Evolutionary conservation across 441 rosid genomes (phyloP).

Genomic region (Capsella rubella): DNA sequence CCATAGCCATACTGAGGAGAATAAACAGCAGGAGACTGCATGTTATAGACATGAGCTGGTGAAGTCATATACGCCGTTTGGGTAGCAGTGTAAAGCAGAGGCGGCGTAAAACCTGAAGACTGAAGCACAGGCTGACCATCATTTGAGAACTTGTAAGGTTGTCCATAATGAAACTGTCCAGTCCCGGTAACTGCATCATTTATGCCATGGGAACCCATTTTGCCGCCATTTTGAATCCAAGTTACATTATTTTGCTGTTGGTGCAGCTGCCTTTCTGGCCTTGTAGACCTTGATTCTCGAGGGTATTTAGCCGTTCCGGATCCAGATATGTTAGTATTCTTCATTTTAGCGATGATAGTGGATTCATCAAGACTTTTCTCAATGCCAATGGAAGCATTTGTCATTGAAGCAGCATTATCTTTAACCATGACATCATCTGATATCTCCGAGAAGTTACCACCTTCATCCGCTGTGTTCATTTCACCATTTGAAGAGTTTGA

Average conservation of each 20-base stretch:
- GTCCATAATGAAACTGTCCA: conserved; percentile 46
- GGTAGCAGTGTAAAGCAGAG: conserved; percentile 51
- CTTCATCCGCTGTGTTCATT: conserved; percentile 45
- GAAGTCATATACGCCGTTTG: conserved; percentile 52
- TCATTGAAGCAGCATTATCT: conserved; percentile 35
- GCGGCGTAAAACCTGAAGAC: conserved; percentile 59
- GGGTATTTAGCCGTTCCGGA: conserved; percentile 35
- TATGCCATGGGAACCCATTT: conserved; percentile 47
- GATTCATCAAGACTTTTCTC: conserved; percentile 40
- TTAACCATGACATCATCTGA: conserved; percentile 43
- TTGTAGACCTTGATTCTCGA: conserved; percentile 37
- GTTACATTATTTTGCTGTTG: conserved; percentile 51
- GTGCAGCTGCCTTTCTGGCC: conserved; percentile 47
- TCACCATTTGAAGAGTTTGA: conserved; percentile 52
- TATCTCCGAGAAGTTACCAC: conserved; percentile 46
- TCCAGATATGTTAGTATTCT: conserved; percentile 51
- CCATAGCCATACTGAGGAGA: conserved; percentile 64
- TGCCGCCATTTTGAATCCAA: conserved; percentile 50
- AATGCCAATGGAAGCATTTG: conserved; percentile 33
- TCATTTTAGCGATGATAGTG: conserved; percentile 47
- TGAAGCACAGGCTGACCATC: conserved; percentile 54
- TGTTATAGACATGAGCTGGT: conserved; percentile 55
- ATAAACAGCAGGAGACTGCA: conserved; percentile 52
- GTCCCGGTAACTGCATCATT: conserved; percentile 47
- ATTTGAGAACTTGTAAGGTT: conserved; percentile 47